Conservation (phyloP, 2,329 filamentous ascomycete species). For the Phaeoacremonium minimum region DNA sequence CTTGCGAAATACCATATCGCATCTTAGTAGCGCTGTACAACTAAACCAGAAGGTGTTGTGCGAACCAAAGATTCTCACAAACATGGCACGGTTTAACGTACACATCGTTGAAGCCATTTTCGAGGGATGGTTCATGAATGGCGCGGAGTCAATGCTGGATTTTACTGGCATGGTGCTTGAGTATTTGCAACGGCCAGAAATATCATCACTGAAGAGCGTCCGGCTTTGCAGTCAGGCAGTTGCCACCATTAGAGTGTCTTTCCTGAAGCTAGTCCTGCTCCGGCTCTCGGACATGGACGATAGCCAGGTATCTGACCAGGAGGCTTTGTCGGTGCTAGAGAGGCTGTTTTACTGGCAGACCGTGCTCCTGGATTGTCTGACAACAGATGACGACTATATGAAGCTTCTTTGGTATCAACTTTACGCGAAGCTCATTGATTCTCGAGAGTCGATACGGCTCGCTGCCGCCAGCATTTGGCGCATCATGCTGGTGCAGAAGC, state of each 20-base stretch:
- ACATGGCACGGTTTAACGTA: slow-evolving; percentile 73
- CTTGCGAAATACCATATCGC: slow-evolving; percentile 68
- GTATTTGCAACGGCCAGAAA: slow-evolving; percentile 80
- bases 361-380: slow-evolving; percentile 75
- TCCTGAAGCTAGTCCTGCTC: slow-evolving; percentile 75
- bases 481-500: slow-evolving; percentile 91
- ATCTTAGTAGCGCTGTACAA: slow-evolving; percentile 66
- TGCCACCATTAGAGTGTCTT: slow-evolving; percentile 67
- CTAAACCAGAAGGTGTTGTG: slow-evolving; percentile 67
- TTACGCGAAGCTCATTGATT: slow-evolving; percentile 80
- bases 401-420: slow-evolving; percentile 88
- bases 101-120: slow-evolving; percentile 89
- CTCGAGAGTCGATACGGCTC: slow-evolving; percentile 61
- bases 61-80: slow-evolving; percentile 81
- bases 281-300: slow-evolving; percentile 81
- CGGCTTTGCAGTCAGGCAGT: slow-evolving; percentile 87
- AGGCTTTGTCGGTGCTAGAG: slow-evolving; percentile 69
- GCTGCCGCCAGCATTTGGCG: slow-evolving; percentile 82
- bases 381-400: slow-evolving; percentile 75
- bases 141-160: slow-evolving; percentile 77
- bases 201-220: slow-evolving; percentile 78
- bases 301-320: slow-evolving; percentile 50
- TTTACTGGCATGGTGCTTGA: slow-evolving; percentile 83
- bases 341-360: slow-evolving; percentile 96
- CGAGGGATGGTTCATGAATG: slow-evolving; percentile 94